Percentiles rank a stretch among this genome's conserved stretches.
Evolutionary conservation across 495 filamentous ascomycete genomes (phyloP).

Genomic region (Xylaria intraflava): DNA sequence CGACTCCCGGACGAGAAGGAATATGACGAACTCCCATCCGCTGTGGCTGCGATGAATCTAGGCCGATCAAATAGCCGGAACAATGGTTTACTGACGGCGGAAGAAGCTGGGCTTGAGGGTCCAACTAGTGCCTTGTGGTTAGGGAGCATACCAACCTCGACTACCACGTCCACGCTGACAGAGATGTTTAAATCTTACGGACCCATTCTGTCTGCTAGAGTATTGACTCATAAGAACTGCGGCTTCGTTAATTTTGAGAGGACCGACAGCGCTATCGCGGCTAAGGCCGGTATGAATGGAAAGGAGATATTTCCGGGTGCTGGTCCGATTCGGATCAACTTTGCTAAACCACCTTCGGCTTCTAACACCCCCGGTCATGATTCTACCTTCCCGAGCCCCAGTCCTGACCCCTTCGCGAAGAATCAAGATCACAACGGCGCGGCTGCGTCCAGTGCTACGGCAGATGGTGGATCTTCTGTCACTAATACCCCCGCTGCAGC

Average conservation of each 20-base stretch:
- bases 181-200: constrained; percentile 90
- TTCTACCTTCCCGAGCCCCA: constrained; percentile 86
- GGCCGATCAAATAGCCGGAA: constrained; percentile 54
- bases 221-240: constrained; percentile 97
- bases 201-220: constrained; percentile 82
- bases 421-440: constrained; percentile 40
- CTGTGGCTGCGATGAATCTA: constrained; percentile 73
- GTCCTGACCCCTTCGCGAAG: constrained; percentile 71
- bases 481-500: constrained; percentile 40
- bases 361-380: constrained; percentile 77
- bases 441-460: constrained; percentile 39
- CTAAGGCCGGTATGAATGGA: constrained; percentile 79
- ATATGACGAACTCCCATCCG: constrained; percentile 60
- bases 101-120: constrained; percentile 77
- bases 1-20: constrained; percentile 64
- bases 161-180: constrained; percentile 84
- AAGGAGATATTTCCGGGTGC: constrained; percentile 98
- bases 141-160: constrained; percentile 95
- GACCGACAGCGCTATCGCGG: constrained; percentile 80
- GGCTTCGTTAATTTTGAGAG: constrained; percentile 97
- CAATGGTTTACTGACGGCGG: constrained; percentile 49
- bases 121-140: constrained; percentile 95
- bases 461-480: constrained; percentile 23
- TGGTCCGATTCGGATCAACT: constrained; percentile 90
- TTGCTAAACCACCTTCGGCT: constrained; percentile 88